phyloP scores from a whole-genome alignment of 306 rosid species.

The Quercus dentata region DNA sequence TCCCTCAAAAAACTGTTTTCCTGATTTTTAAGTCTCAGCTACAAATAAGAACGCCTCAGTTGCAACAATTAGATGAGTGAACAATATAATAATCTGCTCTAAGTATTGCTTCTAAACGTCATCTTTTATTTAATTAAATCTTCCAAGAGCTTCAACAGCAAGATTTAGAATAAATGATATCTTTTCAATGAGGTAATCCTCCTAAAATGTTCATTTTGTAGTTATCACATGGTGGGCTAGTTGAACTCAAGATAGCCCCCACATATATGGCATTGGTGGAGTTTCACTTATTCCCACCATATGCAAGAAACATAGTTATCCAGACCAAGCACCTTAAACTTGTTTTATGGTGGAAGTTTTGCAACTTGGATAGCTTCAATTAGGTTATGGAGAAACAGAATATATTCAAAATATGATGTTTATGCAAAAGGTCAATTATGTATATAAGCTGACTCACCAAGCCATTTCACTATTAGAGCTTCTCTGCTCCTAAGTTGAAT shows the following conservation, averaged over 20 bases:
- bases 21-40: too few relatives aligned
- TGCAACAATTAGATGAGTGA: not conserved
- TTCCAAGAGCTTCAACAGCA: not conserved
- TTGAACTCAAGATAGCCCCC: not conserved
- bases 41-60: too few relatives aligned
- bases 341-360: not conserved
- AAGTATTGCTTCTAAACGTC: not conserved
- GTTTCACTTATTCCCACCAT: not conserved
- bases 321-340: not conserved
- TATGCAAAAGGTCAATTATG: not conserved
- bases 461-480: not conserved
- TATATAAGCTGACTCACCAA: not conserved
- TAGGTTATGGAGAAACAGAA: not conserved
- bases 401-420: not conserved
- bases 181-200: not conserved
- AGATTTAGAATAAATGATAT: not conserved
- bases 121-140: not conserved
- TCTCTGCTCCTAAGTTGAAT: not conserved
- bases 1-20: too few relatives aligned
- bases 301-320: not conserved
- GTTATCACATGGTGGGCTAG: not conserved
- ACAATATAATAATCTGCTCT: not conserved
- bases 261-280: not conserved
- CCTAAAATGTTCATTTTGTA: not conserved
- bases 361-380: not conserved